Conservation (phyloP, 1,139 yeast species). For the Geotrichum carabidarum region DNA sequence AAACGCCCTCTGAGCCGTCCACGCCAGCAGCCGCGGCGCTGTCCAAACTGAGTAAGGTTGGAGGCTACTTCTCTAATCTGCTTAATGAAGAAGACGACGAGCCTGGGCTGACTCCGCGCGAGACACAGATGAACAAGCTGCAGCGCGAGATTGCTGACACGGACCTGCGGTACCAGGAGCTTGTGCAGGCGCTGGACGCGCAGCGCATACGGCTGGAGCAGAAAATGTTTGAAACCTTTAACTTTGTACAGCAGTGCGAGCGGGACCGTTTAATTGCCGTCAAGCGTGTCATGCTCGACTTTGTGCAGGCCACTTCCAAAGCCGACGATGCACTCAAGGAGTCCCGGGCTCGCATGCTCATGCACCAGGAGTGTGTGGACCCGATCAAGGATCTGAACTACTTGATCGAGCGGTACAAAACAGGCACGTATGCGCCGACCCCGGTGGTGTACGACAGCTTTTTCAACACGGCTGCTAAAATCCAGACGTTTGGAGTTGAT, state of each 20-base stretch:
- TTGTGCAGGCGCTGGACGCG: constrained; percentile 55
- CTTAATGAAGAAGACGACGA: constrained; percentile 7
- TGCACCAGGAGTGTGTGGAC: constrained; percentile 55
- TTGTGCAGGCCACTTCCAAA: constrained; percentile 50
- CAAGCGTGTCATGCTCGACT: constrained; percentile 62
- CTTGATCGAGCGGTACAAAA: constrained; percentile 55
- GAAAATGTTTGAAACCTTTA: constrained; percentile 56
- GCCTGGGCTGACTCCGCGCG: constrained; percentile 2
- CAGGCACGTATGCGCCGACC: constrained; percentile 68
- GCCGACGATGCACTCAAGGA: constrained; percentile 34
- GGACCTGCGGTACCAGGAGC: constrained; percentile 52
- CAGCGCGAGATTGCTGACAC: constrained; percentile 36
- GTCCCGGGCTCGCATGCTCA: constrained; percentile 45
- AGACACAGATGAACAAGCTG: constrained; percentile 22
- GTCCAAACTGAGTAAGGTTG: constrained; percentile 6
- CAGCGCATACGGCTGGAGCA: constrained; percentile 69
- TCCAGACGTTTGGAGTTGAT: constrained; percentile 80
- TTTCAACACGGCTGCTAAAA: constrained; percentile 45
- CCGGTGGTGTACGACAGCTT: constrained; percentile 69
- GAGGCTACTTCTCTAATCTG: constrained; percentile 15
- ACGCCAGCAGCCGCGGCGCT: not conserved
- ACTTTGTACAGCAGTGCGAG: constrained; percentile 74
- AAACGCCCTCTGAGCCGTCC: not conserved
- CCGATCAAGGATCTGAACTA: constrained; percentile 59
- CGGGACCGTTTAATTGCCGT: constrained; percentile 63